Conservation (phyloP, 192 early-diverging fungal genomes). For the Umbelopsis ramanniana region DNA sequence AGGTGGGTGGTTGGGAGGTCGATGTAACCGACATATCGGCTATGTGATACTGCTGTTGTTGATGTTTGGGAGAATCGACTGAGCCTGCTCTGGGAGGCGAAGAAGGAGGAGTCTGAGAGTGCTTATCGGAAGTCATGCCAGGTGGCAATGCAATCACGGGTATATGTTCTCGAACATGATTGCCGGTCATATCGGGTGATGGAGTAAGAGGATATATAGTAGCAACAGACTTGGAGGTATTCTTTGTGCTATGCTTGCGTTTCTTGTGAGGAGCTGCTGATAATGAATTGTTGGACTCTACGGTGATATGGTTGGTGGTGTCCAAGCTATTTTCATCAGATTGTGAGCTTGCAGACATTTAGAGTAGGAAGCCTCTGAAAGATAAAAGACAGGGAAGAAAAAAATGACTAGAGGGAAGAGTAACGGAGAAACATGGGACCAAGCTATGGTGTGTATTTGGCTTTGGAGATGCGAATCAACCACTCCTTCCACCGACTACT, state of each 20-base stretch:
- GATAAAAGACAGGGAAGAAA: background rate
- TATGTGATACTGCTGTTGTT: background rate
- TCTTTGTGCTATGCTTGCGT: background rate
- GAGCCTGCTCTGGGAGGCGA: background rate
- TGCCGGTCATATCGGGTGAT: constrained; percentile 12
- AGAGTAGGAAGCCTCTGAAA: background rate
- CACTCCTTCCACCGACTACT: background rate
- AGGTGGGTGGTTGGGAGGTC: background rate
- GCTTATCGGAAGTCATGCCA: background rate
- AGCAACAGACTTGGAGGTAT: background rate
- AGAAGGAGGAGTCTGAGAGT: background rate
- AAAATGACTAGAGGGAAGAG: background rate
- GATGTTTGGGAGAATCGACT: background rate
- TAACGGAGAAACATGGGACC: background rate
- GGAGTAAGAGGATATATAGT: background rate
- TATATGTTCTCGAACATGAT: background rate
- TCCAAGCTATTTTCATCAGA: background rate
- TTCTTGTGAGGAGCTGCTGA: constrained; percentile 10
- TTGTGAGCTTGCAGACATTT: background rate
- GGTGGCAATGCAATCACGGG: background rate
- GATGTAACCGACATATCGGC: background rate
- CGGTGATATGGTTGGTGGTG: background rate
- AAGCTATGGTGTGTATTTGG: background rate
- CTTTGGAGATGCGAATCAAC: background rate
- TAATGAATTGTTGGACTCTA: background rate